phyloP scores from a whole-genome alignment of 257 asterid species.

The Penstemon eatonii region DNA sequence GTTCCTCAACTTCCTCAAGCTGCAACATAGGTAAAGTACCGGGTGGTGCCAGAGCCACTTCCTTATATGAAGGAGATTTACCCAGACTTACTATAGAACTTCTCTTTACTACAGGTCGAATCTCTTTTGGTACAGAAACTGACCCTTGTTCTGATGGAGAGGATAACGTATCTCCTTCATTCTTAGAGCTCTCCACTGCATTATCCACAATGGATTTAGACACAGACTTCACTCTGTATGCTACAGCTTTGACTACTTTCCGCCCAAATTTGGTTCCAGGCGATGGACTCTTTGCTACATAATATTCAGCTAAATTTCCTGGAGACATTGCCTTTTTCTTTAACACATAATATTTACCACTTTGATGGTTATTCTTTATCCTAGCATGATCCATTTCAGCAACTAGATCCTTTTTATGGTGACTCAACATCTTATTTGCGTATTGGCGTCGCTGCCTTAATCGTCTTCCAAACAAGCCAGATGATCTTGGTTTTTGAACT shows the following conservation, averaged over 20 bases:
- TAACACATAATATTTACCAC: slow-evolving; percentile 59
- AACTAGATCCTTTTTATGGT: slow-evolving; percentile 68
- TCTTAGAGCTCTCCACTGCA: slow-evolving; percentile 39
- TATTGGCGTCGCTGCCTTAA: slow-evolving; percentile 74
- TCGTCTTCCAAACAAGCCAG: slow-evolving; percentile 67
- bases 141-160: slow-evolving; percentile 49
- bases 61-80: slow-evolving; percentile 94
- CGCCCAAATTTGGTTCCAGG: slow-evolving; percentile 69
- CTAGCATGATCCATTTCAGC: slow-evolving; percentile 63
- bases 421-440: slow-evolving; percentile 51
- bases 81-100: slow-evolving; percentile 83
- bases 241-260: slow-evolving; percentile 67
- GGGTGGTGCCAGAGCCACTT: slow-evolving; percentile 96
- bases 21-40: slow-evolving; percentile 83
- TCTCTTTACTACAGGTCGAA: slow-evolving; percentile 48
- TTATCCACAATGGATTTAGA: slow-evolving; percentile 52
- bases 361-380: slow-evolving; percentile 61
- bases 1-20: slow-evolving; percentile 40
- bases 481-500: slow-evolving; percentile 85
- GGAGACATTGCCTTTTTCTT: slow-evolving; percentile 64
- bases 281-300: slow-evolving; percentile 72
- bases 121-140: slow-evolving; percentile 51
- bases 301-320: slow-evolving; percentile 74
- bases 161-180: slow-evolving; percentile 45
- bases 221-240: slow-evolving; percentile 85